Percentiles rank a stretch among this genome's conserved stretches.
phyloP scores from a whole-genome alignment of 2,329 filamentous ascomycete genomes.

The Fusarium graminum region DNA sequence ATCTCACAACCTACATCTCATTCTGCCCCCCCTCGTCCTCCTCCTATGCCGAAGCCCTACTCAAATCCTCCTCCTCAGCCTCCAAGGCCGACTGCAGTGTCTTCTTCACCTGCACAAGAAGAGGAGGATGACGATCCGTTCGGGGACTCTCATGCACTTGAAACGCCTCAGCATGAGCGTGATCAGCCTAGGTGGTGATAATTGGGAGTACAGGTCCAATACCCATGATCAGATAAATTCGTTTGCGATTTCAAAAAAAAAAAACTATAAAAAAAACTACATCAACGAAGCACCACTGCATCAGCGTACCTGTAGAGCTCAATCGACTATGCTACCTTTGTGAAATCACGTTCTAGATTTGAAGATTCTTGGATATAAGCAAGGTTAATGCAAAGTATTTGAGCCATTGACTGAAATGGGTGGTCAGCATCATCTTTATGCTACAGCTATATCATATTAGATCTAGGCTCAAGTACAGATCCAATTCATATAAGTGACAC shows the following conservation, averaged over 20 bases:
- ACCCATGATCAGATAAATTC: neutral
- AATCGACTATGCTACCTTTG: neutral
- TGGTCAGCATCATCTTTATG: too few relatives aligned
- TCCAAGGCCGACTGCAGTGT: slow-evolving; percentile 29
- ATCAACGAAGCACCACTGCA: neutral
- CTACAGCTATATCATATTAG: neutral
- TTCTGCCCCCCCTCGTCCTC: slow-evolving; percentile 58
- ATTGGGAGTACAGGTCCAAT: neutral
- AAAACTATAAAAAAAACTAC: too few relatives aligned
- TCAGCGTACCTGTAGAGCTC: neutral
- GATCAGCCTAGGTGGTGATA: slow-evolving; percentile 52
- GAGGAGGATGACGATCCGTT: slow-evolving; percentile 92
- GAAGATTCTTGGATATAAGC: neutral
- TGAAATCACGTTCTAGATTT: neutral
- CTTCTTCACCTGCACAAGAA: slow-evolving; percentile 64
- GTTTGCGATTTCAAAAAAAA: neutral
- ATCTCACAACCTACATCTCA: slow-evolving; percentile 59
- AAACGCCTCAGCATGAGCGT: slow-evolving; percentile 51
- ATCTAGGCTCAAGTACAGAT: neutral
- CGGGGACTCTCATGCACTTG: slow-evolving; percentile 81
- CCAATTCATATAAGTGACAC: neutral
- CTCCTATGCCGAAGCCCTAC: slow-evolving; percentile 46
- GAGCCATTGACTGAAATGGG: neutral
- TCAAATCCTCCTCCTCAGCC: slow-evolving; percentile 37
- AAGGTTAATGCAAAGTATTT: neutral